These are phyloP conservation scores for Babesia bovis DNA, from an alignment of 169 alveolate species.

Conservation along the genomic window DNA sequence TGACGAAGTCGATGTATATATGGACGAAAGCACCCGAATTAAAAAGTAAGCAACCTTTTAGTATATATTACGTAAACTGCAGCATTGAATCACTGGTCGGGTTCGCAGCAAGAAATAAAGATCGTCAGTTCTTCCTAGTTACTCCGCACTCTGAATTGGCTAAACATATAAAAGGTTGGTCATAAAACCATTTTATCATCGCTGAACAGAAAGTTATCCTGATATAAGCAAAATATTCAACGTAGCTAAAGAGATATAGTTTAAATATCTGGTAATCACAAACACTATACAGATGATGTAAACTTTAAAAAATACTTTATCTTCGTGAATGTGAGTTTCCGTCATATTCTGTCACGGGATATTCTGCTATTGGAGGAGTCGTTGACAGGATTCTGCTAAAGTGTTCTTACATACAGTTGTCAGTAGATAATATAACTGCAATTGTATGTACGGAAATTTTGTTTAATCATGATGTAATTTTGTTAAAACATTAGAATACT, in stretches of 20 bases:
- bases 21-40: constrained; percentile 66
- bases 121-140: constrained; percentile 63
- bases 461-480: too few relatives aligned
- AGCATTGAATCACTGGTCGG: constrained; percentile 60
- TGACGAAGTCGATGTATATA: constrained; percentile 68
- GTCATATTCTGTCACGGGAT: not conserved
- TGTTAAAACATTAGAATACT: too few relatives aligned
- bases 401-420: too few relatives aligned
- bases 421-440: too few relatives aligned
- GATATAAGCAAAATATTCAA: constrained; percentile 53
- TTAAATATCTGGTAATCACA: not conserved
- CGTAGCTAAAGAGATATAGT: constrained; percentile 30
- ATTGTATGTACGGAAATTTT: too few relatives aligned
- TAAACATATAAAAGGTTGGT: constrained; percentile 55
- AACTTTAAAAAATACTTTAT: not conserved
- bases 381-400: too few relatives aligned
- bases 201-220: constrained; percentile 39
- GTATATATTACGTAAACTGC: not conserved
- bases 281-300: not conserved
- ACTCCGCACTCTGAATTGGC: constrained; percentile 70
- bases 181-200: not conserved
- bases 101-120: constrained; percentile 45
- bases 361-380: too few relatives aligned
- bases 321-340: not conserved
- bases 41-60: constrained; percentile 30